These are phyloP conservation scores for Thyridium curvatum DNA, from an alignment of 2,329 filamentous ascomycete genomes.

Conservation along the genomic window DNA sequence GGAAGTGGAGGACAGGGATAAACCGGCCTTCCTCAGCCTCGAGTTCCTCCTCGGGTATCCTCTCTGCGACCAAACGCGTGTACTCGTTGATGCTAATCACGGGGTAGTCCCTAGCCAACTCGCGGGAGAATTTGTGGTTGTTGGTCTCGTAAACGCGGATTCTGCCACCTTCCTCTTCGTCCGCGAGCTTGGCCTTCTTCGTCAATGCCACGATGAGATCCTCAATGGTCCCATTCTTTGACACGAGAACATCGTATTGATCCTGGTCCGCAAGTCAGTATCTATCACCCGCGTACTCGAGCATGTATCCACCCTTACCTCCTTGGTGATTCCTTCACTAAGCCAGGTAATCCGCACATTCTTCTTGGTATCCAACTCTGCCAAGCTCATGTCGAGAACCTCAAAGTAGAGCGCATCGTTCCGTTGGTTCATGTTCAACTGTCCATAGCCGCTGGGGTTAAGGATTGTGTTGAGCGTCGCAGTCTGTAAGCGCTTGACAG, in stretches of 20 bases:
- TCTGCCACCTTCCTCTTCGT: slow-evolving; percentile 62
- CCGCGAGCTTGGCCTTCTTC: slow-evolving; percentile 73
- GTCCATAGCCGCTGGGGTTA: slow-evolving; percentile 64
- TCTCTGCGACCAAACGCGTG: slow-evolving; percentile 73
- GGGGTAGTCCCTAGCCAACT: slow-evolving; percentile 61
- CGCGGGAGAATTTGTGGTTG: slow-evolving; percentile 76
- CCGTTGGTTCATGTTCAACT: slow-evolving; percentile 64
- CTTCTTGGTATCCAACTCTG: slow-evolving; percentile 91
- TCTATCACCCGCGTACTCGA: neutral
- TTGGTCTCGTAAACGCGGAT: slow-evolving; percentile 81
- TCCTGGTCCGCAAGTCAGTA: slow-evolving; percentile 47
- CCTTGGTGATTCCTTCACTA: slow-evolving; percentile 85
- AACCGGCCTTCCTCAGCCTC: slow-evolving; percentile 51
- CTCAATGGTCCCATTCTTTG: slow-evolving; percentile 74
- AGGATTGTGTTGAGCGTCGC: slow-evolving; percentile 76
- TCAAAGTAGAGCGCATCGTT: slow-evolving; percentile 85
- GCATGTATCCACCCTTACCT: slow-evolving; percentile 46
- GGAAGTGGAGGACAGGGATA: slow-evolving; percentile 85
- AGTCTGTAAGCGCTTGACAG: slow-evolving; percentile 66
- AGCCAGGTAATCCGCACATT: slow-evolving; percentile 76
- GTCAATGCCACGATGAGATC: slow-evolving; percentile 72
- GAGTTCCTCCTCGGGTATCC: slow-evolving; percentile 66
- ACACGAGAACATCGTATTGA: slow-evolving; percentile 73
- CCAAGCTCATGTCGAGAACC: slow-evolving; percentile 86
- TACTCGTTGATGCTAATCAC: slow-evolving; percentile 87